Percentiles rank a stretch among this genome's conserved stretches.
Evolutionary conservation across 1,139 yeast species (phyloP).

Genomic region (Kodamaea alishanica): DNA sequence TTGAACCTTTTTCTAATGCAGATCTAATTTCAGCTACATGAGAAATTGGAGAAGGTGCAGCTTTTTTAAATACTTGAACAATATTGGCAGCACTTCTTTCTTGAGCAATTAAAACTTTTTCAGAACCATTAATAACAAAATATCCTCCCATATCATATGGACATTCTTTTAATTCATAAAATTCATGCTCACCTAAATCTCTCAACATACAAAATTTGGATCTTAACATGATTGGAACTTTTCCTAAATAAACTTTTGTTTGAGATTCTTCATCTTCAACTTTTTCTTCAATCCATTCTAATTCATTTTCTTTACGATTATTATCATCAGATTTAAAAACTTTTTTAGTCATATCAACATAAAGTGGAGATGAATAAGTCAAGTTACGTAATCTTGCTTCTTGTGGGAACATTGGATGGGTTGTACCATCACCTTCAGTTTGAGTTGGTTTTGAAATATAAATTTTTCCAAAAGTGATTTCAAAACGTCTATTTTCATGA

Average conservation of each 20-base stretch:
- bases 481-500: conserved; percentile 86
- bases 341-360: conserved; percentile 92
- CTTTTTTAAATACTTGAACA: conserved; percentile 96
- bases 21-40: conserved; percentile 96
- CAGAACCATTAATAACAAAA: conserved; percentile 96
- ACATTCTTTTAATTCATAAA: conserved; percentile 94
- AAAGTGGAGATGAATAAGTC: conserved; percentile 93
- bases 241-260: conserved; percentile 86
- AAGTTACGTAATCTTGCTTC: conserved; percentile 95
- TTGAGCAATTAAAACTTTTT: conserved; percentile 95
- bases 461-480: conserved; percentile 93
- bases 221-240: conserved; percentile 96
- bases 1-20: conserved; percentile 94
- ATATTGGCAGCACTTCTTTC: conserved; percentile 98
- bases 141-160: conserved; percentile 99
- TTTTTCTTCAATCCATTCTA: conserved; percentile 65
- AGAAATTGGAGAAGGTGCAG: conserved; percentile 95
- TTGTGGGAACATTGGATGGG: conserved; percentile 97
- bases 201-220: conserved; percentile 93
- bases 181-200: conserved; percentile 90
- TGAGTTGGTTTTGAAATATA: conserved; percentile 95
- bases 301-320: conserved; percentile 53
- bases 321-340: conserved; percentile 76
- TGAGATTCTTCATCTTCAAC: conserved; percentile 55
- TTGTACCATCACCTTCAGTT: conserved; percentile 99